phyloP scores from a whole-genome alignment of 345 rosid genomes.

The Gossypium anomalum region DNA sequence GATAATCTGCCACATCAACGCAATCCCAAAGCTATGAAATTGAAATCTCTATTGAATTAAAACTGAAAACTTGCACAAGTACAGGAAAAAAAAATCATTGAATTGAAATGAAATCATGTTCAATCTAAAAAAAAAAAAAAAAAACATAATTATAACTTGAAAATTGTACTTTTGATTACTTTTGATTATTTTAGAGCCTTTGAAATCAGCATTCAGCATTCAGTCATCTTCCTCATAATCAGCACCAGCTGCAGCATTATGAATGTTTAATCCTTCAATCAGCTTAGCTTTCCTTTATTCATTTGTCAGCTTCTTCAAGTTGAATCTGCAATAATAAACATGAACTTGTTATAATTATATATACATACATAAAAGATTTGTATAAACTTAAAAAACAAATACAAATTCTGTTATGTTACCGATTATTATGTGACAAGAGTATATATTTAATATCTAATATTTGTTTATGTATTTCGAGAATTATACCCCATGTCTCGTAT shows the following conservation, averaged over 20 bases:
- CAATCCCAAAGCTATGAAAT: too few relatives aligned
- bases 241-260: constrained; percentile 43
- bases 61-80: background rate
- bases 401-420: background rate
- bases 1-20: too few relatives aligned
- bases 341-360: background rate
- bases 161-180: too few relatives aligned
- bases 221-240: constrained; percentile 50
- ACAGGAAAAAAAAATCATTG: background rate
- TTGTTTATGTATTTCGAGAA: too few relatives aligned
- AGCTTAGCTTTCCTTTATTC: constrained; percentile 70
- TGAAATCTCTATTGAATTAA: background rate
- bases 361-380: background rate
- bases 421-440: background rate
- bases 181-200: too few relatives aligned
- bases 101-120: background rate
- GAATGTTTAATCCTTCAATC: constrained; percentile 59
- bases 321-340: constrained; percentile 46
- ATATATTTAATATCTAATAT: background rate
- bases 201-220: background rate
- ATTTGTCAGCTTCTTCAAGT: constrained; percentile 72
- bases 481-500: too few relatives aligned
- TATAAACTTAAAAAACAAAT: background rate
- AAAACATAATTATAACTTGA: background rate
- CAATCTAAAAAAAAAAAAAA: background rate